Evolutionary conservation across 208 protist species (phyloP).

Genomic region (Crithidia mellificae): DNA sequence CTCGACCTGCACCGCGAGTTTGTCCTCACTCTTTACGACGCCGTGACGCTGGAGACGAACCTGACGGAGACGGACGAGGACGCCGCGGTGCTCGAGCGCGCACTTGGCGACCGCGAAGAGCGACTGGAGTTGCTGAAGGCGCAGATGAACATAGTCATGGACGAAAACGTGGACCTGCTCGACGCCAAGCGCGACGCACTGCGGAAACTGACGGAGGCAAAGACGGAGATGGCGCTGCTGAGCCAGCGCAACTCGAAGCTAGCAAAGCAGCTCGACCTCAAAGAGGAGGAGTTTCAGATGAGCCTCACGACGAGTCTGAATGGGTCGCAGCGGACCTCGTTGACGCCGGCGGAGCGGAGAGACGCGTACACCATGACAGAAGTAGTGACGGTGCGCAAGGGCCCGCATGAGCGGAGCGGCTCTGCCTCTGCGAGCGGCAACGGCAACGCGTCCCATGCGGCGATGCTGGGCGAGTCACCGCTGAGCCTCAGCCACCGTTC

Average conservation of each 20-base stretch:
- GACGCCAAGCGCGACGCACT: constrained; percentile 47
- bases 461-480: background rate
- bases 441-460: too few species aligned
- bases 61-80: constrained; percentile 35
- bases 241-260: constrained; percentile 41
- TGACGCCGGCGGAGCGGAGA: constrained; percentile 1
- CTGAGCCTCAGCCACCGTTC: constrained; percentile 6
- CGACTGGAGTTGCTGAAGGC: constrained; percentile 36
- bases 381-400: background rate
- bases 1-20: constrained; percentile 27
- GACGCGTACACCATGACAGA: constrained; percentile 15
- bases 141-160: constrained; percentile 40
- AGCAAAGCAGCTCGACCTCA: constrained; percentile 22
- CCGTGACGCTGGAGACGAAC: constrained; percentile 26
- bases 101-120: constrained; percentile 38
- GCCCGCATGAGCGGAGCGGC: background rate
- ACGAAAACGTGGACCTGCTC: constrained; percentile 44
- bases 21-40: constrained; percentile 28
- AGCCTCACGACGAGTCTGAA: constrained; percentile 15
- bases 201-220: constrained; percentile 52
- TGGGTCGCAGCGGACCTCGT: background rate
- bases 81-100: constrained; percentile 34
- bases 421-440: too few species aligned
- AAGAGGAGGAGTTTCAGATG: constrained; percentile 20
- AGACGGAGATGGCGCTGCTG: constrained; percentile 53